A percentile compares a stretch with the other conserved stretches of the same genome.
These are phyloP conservation scores for Neurospora sp. DNA, from an alignment of 2,329 filamentous ascomycete species.

Conservation along the genomic window DNA sequence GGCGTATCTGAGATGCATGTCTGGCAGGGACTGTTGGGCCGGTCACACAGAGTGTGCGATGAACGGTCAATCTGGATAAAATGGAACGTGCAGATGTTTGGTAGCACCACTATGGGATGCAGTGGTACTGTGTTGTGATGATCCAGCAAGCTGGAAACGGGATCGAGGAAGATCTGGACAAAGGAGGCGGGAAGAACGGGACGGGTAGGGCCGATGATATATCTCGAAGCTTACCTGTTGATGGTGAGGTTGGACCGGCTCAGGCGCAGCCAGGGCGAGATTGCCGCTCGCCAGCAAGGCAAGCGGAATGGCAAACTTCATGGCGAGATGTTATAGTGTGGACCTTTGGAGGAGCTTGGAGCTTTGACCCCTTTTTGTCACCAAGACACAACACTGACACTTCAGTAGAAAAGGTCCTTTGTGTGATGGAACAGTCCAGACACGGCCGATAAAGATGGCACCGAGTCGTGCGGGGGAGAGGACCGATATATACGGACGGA, in stretches of 20 bases:
- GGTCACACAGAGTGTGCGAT: conserved; percentile 5
- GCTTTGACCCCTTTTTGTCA: neutral
- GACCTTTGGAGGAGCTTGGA: neutral
- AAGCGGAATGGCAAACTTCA: conserved; percentile 17
- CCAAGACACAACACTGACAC: neutral
- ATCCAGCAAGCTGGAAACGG: conserved; percentile 1
- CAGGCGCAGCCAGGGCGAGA: conserved; percentile 11
- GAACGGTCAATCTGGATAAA: conserved; percentile 8
- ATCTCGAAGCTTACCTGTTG: conserved; percentile 10
- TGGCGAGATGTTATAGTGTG: conserved; percentile 7
- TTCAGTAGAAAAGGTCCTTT: neutral
- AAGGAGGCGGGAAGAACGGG: neutral
- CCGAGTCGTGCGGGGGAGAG: neutral
- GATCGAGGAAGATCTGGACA: neutral
- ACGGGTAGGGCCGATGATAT: neutral
- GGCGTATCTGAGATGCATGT: conserved; percentile 12
- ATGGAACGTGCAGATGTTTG: conserved; percentile 3
- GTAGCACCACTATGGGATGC: neutral
- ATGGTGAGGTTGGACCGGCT: neutral
- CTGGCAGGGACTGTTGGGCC: neutral
- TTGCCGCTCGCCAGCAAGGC: conserved; percentile 16
- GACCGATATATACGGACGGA: neutral
- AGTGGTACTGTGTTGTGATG: conserved; percentile 1
- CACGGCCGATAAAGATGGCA: neutral
- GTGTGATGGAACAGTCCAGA: neutral